Evolutionary conservation across 1,139 yeast species (phyloP).

Genomic region (Blastobotrys serpentis): DNA sequence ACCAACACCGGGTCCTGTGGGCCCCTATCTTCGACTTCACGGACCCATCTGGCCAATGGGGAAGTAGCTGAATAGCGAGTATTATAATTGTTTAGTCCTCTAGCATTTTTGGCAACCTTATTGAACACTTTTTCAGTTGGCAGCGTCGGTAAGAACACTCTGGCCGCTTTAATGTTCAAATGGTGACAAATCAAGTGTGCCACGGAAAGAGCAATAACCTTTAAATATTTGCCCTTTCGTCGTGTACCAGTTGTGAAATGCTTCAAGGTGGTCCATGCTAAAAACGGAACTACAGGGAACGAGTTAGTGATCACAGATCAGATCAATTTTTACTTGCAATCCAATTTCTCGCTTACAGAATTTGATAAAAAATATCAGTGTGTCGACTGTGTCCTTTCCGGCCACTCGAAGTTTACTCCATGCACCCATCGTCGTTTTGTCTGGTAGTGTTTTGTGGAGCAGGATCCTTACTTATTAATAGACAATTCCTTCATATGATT

Average conservation of each 20-base stretch:
- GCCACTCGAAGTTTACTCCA: not conserved
- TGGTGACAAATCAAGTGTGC: slow-evolving; percentile 4
- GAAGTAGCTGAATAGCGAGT: not conserved
- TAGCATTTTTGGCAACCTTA: not conserved
- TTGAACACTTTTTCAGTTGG: slow-evolving; percentile 8
- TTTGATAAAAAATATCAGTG: not conserved
- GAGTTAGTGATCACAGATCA: too few species aligned
- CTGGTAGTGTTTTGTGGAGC: too few species aligned
- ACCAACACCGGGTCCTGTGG: slow-evolving; percentile 31
- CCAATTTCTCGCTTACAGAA: too few species aligned
- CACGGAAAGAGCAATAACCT: slow-evolving; percentile 1
- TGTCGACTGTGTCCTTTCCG: not conserved
- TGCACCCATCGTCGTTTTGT: not conserved
- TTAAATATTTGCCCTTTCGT: slow-evolving; percentile 3
- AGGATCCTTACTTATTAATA: too few species aligned
- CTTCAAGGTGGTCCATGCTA: not conserved
- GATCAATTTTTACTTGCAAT: too few species aligned
- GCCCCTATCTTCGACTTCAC: slow-evolving; percentile 28
- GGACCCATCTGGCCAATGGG: slow-evolving; percentile 27
- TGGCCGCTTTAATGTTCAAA: not conserved
- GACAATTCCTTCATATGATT: slow-evolving; percentile 4
- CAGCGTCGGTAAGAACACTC: not conserved
- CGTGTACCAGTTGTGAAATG: not conserved
- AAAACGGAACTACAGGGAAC: too few species aligned
- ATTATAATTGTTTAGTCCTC: not conserved